Evolutionary conservation across 2,329 filamentous ascomycete genomes (phyloP).

Genomic region (Colletotrichum destructivum): DNA sequence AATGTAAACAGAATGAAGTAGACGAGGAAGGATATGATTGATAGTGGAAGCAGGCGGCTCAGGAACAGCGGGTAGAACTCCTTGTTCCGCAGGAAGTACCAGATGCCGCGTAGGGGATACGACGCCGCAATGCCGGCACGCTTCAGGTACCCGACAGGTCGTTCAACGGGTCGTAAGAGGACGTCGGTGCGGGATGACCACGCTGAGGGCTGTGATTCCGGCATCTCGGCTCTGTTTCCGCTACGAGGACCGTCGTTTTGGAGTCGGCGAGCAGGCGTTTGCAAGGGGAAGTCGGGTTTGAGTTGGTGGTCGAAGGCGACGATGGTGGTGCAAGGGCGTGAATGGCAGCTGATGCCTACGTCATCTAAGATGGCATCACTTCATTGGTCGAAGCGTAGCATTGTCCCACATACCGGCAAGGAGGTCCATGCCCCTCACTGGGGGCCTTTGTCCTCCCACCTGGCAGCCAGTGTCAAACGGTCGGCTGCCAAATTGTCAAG

Average conservation of each 20-base stretch:
- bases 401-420: neutral
- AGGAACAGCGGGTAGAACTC: constrained; percentile 88
- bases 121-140: constrained; percentile 64
- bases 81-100: constrained; percentile 83
- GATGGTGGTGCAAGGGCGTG: neutral
- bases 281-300: neutral
- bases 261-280: too few relatives aligned
- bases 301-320: constrained; percentile 10
- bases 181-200: constrained; percentile 37
- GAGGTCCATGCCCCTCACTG: neutral
- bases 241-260: neutral
- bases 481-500: too few relatives aligned
- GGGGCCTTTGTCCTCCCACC: too few relatives aligned
- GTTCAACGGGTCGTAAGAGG: constrained; percentile 47
- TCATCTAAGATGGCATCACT: constrained; percentile 1
- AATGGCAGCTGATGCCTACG: constrained; percentile 17
- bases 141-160: constrained; percentile 59
- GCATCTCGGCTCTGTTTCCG: constrained; percentile 1
- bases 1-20: constrained; percentile 91
- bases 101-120: constrained; percentile 80
- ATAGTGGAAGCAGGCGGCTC: constrained; percentile 83
- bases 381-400: neutral
- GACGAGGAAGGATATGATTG: constrained; percentile 85
- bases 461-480: too few relatives aligned
- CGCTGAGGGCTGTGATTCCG: constrained; percentile 29